phyloP scores from a whole-genome alignment of 495 filamentous ascomycete genomes.

The Lasiosphaeria ovina region DNA sequence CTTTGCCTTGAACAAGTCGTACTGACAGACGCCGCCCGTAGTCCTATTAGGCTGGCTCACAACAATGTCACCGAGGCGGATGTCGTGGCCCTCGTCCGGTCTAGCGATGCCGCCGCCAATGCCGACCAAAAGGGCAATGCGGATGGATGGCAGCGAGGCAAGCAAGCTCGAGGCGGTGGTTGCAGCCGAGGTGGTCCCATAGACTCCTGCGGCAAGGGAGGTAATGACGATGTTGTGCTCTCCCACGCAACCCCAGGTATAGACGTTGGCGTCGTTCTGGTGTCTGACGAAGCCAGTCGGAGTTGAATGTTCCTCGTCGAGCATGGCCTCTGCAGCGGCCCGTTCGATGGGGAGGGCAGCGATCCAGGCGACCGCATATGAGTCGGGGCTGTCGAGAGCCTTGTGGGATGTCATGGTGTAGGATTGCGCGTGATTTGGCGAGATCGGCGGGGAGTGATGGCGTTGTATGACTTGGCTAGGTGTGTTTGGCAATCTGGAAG shows the following conservation, averaged over 20 bases:
- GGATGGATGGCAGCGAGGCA: slow-evolving; percentile 38
- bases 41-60: slow-evolving; percentile 29
- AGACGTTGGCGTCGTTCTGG: slow-evolving; percentile 37
- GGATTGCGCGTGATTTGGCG: not conserved
- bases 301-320: slow-evolving; percentile 51
- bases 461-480: too few species aligned
- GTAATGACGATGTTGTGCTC: slow-evolving; percentile 45
- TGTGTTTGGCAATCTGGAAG: too few species aligned
- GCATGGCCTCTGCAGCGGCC: slow-evolving; percentile 43
- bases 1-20: slow-evolving; percentile 34
- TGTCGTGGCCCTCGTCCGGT: slow-evolving; percentile 30
- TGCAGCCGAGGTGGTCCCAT: slow-evolving; percentile 38
- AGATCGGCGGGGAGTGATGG: too few species aligned
- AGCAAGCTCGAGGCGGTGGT: slow-evolving; percentile 32
- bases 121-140: slow-evolving; percentile 46
- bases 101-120: slow-evolving; percentile 45
- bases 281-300: slow-evolving; percentile 4
- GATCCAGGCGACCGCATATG: slow-evolving; percentile 51
- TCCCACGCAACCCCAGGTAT: slow-evolving; percentile 43
- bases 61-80: slow-evolving; percentile 43
- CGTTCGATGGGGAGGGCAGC: slow-evolving; percentile 48
- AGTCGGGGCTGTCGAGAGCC: slow-evolving; percentile 17
- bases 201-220: slow-evolving; percentile 14
- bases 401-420: not conserved
- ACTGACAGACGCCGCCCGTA: slow-evolving; percentile 37